Evolutionary conservation across 495 filamentous ascomycete species (phyloP).

Genomic region (Xylaria scruposa): DNA sequence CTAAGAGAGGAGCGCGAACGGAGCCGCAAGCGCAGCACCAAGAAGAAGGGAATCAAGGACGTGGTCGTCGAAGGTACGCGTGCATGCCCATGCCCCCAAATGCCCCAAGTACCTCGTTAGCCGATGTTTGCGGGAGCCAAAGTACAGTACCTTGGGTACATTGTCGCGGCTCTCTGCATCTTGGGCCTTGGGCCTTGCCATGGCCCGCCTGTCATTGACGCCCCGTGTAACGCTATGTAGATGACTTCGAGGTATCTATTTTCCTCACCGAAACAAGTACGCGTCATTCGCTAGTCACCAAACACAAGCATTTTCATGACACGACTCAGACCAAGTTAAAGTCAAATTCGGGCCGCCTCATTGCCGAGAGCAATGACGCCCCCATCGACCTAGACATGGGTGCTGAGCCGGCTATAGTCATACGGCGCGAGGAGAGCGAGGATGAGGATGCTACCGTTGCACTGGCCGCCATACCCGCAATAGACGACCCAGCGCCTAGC

Average conservation of each 20-base stretch:
- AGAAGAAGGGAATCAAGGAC: slow-evolving; percentile 84
- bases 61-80: slow-evolving; percentile 77
- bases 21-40: slow-evolving; percentile 63
- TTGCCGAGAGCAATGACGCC: slow-evolving; percentile 58
- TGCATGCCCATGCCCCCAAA: slow-evolving; percentile 13
- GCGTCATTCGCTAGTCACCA: slow-evolving; percentile 86
- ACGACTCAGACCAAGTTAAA: slow-evolving; percentile 58
- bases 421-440: slow-evolving; percentile 45
- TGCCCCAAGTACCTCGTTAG: slow-evolving; percentile 3
- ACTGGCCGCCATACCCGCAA: slow-evolving; percentile 53
- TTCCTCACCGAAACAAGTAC: slow-evolving; percentile 89
- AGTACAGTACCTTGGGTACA: slow-evolving; percentile 33
- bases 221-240: slow-evolving; percentile 54
- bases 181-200: background rate
- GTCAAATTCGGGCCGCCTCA: slow-evolving; percentile 65
- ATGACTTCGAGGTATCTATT: slow-evolving; percentile 93
- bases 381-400: slow-evolving; percentile 57
- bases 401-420: slow-evolving; percentile 30
- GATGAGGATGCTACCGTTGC: slow-evolving; percentile 49
- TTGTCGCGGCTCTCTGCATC: slow-evolving; percentile 15
- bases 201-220: slow-evolving; percentile 23
- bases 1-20: slow-evolving; percentile 84
- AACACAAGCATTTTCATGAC: slow-evolving; percentile 73
- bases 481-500: slow-evolving; percentile 41
- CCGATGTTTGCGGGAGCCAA: slow-evolving; percentile 14